Percentiles rank a stretch among this genome's conserved stretches.
phyloP scores from a whole-genome alignment of 2,329 filamentous ascomycete genomes.

The Diplocarpon mali region DNA sequence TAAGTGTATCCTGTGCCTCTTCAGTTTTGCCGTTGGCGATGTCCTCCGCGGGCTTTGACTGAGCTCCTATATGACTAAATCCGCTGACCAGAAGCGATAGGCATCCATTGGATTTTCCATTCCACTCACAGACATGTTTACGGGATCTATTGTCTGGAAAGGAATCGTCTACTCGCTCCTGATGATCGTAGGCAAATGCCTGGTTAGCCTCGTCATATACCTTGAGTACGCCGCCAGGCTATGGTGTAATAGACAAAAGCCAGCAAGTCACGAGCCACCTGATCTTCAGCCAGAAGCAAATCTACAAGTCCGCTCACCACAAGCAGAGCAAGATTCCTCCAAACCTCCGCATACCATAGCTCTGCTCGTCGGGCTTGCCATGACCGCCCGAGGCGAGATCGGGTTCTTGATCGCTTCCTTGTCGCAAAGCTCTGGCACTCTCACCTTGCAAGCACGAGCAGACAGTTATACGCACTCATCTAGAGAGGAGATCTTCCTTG shows the following conservation, averaged over 20 bases:
- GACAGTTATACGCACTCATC: background rate
- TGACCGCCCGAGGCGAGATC: constrained; percentile 72
- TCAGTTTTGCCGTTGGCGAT: no score
- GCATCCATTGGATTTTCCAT: constrained; percentile 67
- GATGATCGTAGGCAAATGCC: constrained; percentile 51
- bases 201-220: background rate
- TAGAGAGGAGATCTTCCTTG: constrained; percentile 34
- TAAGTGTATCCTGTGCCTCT: constrained; percentile 26
- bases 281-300: background rate
- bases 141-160: constrained; percentile 53
- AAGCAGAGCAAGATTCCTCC: background rate
- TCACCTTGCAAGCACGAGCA: constrained; percentile 1
- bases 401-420: constrained; percentile 65
- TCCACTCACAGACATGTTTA: constrained; percentile 60
- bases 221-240: background rate
- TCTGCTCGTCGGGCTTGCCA: constrained; percentile 33
- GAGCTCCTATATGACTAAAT: no score
- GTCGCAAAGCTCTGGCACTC: constrained; percentile 40
- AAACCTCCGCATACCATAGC: background rate
- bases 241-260: background rate
- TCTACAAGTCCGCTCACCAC: background rate
- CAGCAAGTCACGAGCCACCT: background rate
- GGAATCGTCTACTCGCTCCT: constrained; percentile 61
- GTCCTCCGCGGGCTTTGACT: no score
- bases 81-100: constrained; percentile 19